Base-by-base conservation (phyloP, 164 flowering plant species). In the Vitis vinifera region DNA sequence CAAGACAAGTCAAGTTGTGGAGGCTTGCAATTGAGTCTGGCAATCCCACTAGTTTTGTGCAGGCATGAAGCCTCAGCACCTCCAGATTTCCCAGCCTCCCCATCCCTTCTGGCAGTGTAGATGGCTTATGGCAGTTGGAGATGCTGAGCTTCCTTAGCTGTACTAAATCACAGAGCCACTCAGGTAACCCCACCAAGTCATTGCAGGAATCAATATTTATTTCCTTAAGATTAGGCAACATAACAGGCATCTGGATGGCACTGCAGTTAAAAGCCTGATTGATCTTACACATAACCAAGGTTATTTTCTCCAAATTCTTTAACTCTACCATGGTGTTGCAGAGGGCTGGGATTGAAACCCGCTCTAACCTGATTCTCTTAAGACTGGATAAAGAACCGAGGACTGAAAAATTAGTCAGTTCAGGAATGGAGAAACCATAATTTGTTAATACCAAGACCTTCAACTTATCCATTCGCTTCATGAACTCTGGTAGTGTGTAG, bases 321-420 rank as follows among this genome's bases (percentile, higher is more conserved):
- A 37, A 37, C 44, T 37, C 44, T 37, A 37, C 44, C 44, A 0
- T 37, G 44, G 44, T 37, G 44, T 37, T 37, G 44, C 75, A 37
- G 79, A 76, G 51, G 75, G 63, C 29, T 60, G 67, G 51, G 55
- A 73, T 37, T 8, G 71, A 73, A 30, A 73, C 49, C 10, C 58
- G 55, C 50, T 80, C 79, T 16, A 80, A 59, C 47, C 73, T 70
- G 59, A 77, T 70, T 70, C 70, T 80, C 76, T 73, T 73, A 27
- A 80, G 57, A 49, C 55, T 52, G 52, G 71, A 29, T 9, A 75
- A 30, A 30, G 50, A 51, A n/a, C 58, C 44, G 8, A 66, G 50
- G 10, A 17, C 8, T 3, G 31, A 10, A 48, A 73, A 51, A 55
- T 76, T 70, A 14, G 19, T 50, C 50, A 78, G 16, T 13, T 78